Percentiles rank a stretch among this genome's conserved stretches.
These are phyloP conservation scores for Rhizomucor miehei DNA, from an alignment of 371 early-diverging fungal species.

Conservation along the genomic window DNA sequence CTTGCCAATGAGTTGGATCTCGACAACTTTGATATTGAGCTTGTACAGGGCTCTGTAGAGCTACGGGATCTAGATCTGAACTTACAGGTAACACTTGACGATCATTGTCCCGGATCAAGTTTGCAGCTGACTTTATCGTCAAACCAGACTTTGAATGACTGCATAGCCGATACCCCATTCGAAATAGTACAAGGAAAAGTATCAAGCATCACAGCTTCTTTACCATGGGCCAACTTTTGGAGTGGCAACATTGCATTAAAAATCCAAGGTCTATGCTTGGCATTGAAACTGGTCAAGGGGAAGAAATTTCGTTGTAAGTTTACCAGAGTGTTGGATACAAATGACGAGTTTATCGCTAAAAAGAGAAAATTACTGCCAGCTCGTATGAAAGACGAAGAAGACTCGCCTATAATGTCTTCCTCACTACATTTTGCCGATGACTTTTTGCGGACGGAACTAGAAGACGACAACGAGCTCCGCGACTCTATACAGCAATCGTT, in stretches of 20 bases:
- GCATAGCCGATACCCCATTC: conserved; percentile 66
- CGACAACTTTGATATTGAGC: conserved; percentile 84
- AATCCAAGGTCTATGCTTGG: conserved; percentile 68
- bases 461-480: conserved; percentile 50
- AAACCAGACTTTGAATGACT: conserved; percentile 70
- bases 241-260: conserved; percentile 74
- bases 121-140: not conserved
- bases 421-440: conserved; percentile 87
- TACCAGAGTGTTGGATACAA: not conserved
- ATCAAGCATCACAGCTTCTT: conserved; percentile 64
- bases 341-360: conserved; percentile 1
- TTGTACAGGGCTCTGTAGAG: conserved; percentile 77
- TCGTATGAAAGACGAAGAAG: conserved; percentile 40
- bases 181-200: conserved; percentile 68
- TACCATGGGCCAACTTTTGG: conserved; percentile 86
- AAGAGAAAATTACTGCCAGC: conserved; percentile 4
- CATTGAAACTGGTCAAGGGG: conserved; percentile 50
- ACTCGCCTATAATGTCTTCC: conserved; percentile 74
- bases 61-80: conserved; percentile 80
- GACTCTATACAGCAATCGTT: conserved; percentile 58
- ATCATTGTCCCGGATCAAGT: not conserved
- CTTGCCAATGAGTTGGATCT: conserved; percentile 76
- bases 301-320: conserved; percentile 11
- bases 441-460: conserved; percentile 70
- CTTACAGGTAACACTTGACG: conserved; percentile 55